Conservation (phyloP, 75 land plant species). For the Cupressus sempervirens region DNA sequence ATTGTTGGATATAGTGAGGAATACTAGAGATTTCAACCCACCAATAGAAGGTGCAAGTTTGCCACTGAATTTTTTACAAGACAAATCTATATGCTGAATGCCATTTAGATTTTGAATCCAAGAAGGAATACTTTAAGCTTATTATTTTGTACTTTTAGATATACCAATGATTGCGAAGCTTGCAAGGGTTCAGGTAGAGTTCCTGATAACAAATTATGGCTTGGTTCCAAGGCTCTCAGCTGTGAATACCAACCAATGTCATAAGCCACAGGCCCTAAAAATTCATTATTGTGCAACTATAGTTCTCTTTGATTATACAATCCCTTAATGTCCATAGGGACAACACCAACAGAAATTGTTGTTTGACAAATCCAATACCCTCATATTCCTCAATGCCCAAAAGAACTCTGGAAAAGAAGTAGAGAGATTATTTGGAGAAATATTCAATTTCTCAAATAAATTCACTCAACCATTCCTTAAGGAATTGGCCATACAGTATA, state of each 20-base stretch:
- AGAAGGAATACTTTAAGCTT: conserved; percentile 34
- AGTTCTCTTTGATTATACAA: conserved; percentile 59
- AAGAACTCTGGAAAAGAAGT: conserved; percentile 31
- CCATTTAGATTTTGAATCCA: conserved; percentile 41
- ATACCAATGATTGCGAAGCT: conserved; percentile 27
- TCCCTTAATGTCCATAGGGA: conserved; percentile 39
- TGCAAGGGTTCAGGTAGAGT: conserved; percentile 49
- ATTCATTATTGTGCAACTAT: conserved; percentile 40
- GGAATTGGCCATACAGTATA: conserved; percentile 58
- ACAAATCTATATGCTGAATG: conserved; percentile 48
- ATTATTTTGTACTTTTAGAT: conserved; percentile 37
- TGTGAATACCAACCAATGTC: conserved; percentile 54
- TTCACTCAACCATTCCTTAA: conserved; percentile 25
- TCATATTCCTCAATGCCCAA: conserved; percentile 36
- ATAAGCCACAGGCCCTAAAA: conserved; percentile 51
- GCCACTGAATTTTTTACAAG: conserved; percentile 44
- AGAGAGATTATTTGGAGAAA: conserved; percentile 57
- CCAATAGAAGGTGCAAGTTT: conserved; percentile 47
- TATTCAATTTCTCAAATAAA: conserved; percentile 39
- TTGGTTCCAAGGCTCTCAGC: conserved; percentile 49
- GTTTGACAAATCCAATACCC: conserved; percentile 56
- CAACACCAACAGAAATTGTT: conserved; percentile 51
- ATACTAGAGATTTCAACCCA: conserved; percentile 25
- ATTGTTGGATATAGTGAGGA: conserved; percentile 43
- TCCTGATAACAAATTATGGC: conserved; percentile 55